These are phyloP conservation scores for Citrus trifoliata DNA, from an alignment of 345 rosid genomes.

Conservation along the genomic window DNA sequence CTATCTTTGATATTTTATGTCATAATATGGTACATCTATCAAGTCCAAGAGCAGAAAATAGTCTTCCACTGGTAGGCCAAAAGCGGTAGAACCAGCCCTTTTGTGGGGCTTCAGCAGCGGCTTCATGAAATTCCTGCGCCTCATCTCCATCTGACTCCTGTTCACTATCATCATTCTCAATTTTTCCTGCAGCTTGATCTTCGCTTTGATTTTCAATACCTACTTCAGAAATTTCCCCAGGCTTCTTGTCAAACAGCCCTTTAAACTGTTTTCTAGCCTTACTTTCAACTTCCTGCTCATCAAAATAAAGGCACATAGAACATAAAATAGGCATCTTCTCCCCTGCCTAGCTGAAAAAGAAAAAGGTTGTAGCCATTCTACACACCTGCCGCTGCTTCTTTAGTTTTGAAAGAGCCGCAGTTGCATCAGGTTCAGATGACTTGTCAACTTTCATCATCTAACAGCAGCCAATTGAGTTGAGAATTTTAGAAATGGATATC, in stretches of 20 bases:
- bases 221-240: slow-evolving; percentile 75
- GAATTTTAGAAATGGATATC: slow-evolving; percentile 12
- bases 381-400: slow-evolving; percentile 81
- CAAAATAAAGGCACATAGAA: neutral
- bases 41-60: slow-evolving; percentile 41
- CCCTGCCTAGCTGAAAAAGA: neutral
- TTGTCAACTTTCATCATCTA: slow-evolving; percentile 63
- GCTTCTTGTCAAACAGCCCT: slow-evolving; percentile 94
- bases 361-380: neutral
- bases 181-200: slow-evolving; percentile 15
- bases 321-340: neutral
- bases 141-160: slow-evolving; percentile 25
- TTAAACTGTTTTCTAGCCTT: slow-evolving; percentile 84
- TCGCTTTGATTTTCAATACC: slow-evolving; percentile 22
- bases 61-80: slow-evolving; percentile 47
- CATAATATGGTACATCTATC: slow-evolving; percentile 49
- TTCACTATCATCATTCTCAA: slow-evolving; percentile 5
- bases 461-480: slow-evolving; percentile 7
- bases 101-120: slow-evolving; percentile 23
- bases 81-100: slow-evolving; percentile 40
- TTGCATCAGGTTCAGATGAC: slow-evolving; percentile 59
- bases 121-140: slow-evolving; percentile 20
- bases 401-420: slow-evolving; percentile 70
- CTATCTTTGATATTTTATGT: neutral
- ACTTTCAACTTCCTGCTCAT: slow-evolving; percentile 64